Evolutionary conservation across 1,284 basidiomycete species (phyloP).

Genomic region (Leucoagaricus sp.): DNA sequence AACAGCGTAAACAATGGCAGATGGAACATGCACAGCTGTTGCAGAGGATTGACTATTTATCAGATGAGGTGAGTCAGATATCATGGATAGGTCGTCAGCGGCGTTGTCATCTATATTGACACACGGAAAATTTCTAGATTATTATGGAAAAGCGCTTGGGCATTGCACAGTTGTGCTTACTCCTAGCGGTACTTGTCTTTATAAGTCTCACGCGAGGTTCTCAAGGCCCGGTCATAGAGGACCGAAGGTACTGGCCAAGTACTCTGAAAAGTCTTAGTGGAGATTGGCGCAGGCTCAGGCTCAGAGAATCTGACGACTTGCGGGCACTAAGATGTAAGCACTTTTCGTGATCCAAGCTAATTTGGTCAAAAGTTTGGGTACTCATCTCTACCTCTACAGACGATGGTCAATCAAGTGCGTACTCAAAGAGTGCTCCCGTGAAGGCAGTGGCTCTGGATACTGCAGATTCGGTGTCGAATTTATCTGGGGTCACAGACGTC

Average conservation of each 20-base stretch:
- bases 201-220: conserved; percentile 84
- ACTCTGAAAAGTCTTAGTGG: conserved; percentile 50
- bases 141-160: conserved; percentile 82
- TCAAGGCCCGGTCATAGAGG: conserved; percentile 33
- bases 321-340: conserved; percentile 1
- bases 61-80: conserved; percentile 62
- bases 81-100: conserved; percentile 5
- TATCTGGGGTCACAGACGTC: background rate
- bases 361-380: background rate
- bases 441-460: background rate
- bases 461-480: background rate
- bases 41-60: conserved; percentile 66
- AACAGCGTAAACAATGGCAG: conserved; percentile 66
- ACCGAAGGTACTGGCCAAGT: background rate
- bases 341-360: background rate
- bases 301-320: conserved; percentile 27
- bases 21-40: conserved; percentile 69
- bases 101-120: background rate
- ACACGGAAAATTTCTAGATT: conserved; percentile 46
- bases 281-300: conserved; percentile 48
- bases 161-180: conserved; percentile 78
- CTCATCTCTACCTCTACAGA: background rate
- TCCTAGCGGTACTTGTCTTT: conserved; percentile 80
- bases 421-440: conserved; percentile 22
- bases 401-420: conserved; percentile 20